Conservation (phyloP, 2,329 filamentous ascomycete genomes). For the Dactylellina haptotyla region DNA sequence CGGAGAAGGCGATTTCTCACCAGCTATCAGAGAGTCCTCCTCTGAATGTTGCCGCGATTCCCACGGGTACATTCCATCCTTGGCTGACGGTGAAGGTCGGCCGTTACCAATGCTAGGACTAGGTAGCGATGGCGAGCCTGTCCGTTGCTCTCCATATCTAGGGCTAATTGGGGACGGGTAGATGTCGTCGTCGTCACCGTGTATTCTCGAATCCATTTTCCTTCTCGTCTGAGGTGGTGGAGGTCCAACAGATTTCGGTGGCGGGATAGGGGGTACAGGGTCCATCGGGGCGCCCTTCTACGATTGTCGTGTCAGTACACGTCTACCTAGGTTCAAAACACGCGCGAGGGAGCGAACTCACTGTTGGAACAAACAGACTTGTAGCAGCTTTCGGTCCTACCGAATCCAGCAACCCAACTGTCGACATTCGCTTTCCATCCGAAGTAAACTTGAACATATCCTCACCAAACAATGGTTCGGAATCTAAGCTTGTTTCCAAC, state of each 20-base stretch:
- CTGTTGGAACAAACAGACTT: slow-evolving; percentile 56
- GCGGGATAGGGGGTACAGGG: slow-evolving; percentile 43
- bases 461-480: slow-evolving; percentile 57
- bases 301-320: slow-evolving; percentile 45
- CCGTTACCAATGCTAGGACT: slow-evolving; percentile 41
- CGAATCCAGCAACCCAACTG: slow-evolving; percentile 55
- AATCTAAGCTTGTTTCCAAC: slow-evolving; percentile 58
- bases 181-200: slow-evolving; percentile 51
- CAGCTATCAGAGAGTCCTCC: slow-evolving; percentile 48
- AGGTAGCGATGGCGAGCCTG: slow-evolving; percentile 30
- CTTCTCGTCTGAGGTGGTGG: slow-evolving; percentile 15
- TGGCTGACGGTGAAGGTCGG: slow-evolving; percentile 37
- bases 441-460: slow-evolving; percentile 58
- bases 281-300: slow-evolving; percentile 52
- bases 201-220: slow-evolving; percentile 44
- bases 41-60: slow-evolving; percentile 47
- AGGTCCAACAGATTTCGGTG: slow-evolving; percentile 43
- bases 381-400: slow-evolving; percentile 58
- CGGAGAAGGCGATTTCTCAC: slow-evolving; percentile 42
- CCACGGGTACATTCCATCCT: slow-evolving; percentile 51
- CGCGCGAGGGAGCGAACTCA: slow-evolving; percentile 38
- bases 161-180: slow-evolving; percentile 41
- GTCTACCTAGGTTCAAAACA: background rate
- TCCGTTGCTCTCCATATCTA: slow-evolving; percentile 28
- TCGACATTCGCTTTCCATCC: slow-evolving; percentile 56